Evolutionary conservation across 805 yeast species (phyloP).

Genomic region (Starmerella bombicola): DNA sequence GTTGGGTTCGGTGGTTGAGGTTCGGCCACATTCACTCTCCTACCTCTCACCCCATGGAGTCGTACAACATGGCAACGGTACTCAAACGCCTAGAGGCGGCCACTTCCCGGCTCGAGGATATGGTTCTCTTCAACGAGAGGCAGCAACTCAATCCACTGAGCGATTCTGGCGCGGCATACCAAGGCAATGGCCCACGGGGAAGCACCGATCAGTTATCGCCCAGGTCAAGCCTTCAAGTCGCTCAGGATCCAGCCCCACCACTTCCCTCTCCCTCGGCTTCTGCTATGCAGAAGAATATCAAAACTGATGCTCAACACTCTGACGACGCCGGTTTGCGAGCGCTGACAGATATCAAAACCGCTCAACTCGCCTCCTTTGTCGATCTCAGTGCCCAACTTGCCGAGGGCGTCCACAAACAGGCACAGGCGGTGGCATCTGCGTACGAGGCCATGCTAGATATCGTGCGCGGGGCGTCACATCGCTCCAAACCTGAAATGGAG

Average conservation of each 20-base stretch:
- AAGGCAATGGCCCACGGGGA: not conserved
- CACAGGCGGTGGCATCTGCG: constrained; percentile 26
- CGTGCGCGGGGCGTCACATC: constrained; percentile 43
- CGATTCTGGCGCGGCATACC: not conserved
- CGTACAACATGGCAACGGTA: constrained; percentile 76
- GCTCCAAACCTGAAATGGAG: constrained; percentile 45
- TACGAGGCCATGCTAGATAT: constrained; percentile 20
- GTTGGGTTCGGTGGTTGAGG: too few relatives aligned
- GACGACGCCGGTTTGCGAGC: constrained; percentile 3
- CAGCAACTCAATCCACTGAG: too few relatives aligned
- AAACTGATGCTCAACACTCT: too few relatives aligned
- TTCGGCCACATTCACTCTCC: not conserved
- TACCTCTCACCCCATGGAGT: constrained; percentile 49
- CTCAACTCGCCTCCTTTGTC: constrained; percentile 11
- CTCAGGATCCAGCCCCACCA: not conserved
- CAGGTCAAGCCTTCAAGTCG: not conserved
- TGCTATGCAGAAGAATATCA: too few relatives aligned
- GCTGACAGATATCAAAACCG: constrained; percentile 1
- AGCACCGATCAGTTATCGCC: constrained; percentile 7
- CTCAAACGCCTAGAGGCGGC: constrained; percentile 79
- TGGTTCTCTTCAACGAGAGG: constrained; percentile 30
- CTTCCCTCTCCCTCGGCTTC: not conserved
- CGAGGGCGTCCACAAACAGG: constrained; percentile 26
- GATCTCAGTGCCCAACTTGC: constrained; percentile 12
- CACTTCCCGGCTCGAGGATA: constrained; percentile 81